Percentiles rank a stretch among this genome's conserved stretches.
phyloP scores from a whole-genome alignment of 768 basidiomycete species.

The Udeniomyces megalosporus region DNA sequence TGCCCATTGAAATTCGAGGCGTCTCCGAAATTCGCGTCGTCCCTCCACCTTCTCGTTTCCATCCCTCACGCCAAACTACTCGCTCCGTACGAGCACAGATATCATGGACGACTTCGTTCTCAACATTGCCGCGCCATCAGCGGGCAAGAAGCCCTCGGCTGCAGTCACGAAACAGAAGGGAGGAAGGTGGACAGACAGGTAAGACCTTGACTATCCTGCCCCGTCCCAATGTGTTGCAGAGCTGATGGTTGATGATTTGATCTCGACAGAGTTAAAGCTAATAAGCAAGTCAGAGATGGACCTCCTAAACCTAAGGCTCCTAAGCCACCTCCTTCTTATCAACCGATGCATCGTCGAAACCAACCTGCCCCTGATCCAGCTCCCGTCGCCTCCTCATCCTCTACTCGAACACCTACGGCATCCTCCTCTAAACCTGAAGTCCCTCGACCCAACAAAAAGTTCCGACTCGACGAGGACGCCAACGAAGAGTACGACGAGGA shows the following conservation, averaged over 20 bases:
- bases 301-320: slow-evolving; percentile 10
- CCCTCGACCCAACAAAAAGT: slow-evolving; percentile 13
- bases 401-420: slow-evolving; percentile 3
- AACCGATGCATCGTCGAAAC: slow-evolving; percentile 24
- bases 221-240: neutral
- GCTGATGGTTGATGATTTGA: neutral
- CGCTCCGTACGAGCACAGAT: too few species aligned
- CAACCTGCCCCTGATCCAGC: slow-evolving; percentile 21
- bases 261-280: slow-evolving; percentile 49
- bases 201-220: slow-evolving; percentile 15
- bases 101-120: slow-evolving; percentile 21
- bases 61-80: neutral
- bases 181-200: slow-evolving; percentile 43
- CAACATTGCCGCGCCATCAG: slow-evolving; percentile 20
- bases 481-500: slow-evolving; percentile 16
- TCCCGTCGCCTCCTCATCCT: slow-evolving; percentile 24
- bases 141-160: neutral
- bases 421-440: slow-evolving; percentile 19
- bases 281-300: slow-evolving; percentile 32
- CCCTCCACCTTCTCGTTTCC: neutral
- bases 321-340: neutral
- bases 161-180: slow-evolving; percentile 26
- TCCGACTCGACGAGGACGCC: slow-evolving; percentile 9
- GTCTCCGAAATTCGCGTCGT: neutral
- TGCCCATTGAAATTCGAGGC: neutral